A percentile compares a stretch with the other conserved stretches of the same genome.
Conservation (phyloP, 169 alveolate genomes). For the Plasmodium fragile region DNA sequence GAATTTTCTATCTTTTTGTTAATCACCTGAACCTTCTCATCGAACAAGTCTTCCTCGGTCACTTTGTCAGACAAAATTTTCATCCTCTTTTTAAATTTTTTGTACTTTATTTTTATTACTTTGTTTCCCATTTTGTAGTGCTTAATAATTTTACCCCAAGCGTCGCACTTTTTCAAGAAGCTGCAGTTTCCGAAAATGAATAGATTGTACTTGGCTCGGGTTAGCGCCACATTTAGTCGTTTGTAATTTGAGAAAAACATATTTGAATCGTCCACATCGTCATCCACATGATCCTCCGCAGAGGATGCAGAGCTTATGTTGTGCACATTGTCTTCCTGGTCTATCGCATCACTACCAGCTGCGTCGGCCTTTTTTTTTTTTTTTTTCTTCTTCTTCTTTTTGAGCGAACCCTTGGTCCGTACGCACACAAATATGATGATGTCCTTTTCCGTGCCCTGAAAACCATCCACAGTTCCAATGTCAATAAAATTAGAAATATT, state of each 20-base stretch:
- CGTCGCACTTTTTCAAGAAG: conserved; percentile 56
- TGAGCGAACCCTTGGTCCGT: conserved; percentile 84
- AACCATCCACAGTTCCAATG: conserved; percentile 98
- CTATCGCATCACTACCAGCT: neutral
- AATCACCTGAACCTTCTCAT: conserved; percentile 25
- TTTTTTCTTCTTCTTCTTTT: conserved; percentile 35
- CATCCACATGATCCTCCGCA: conserved; percentile 15
- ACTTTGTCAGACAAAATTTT: conserved; percentile 31
- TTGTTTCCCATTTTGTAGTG: conserved; percentile 51
- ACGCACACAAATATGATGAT: conserved; percentile 95
- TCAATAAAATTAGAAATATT: conserved; percentile 86
- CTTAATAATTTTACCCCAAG: conserved; percentile 53
- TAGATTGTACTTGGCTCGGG: conserved; percentile 94
- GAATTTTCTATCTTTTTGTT: conserved; percentile 72
- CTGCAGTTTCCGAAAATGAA: conserved; percentile 89
- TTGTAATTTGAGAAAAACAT: conserved; percentile 92
- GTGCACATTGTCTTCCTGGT: neutral
- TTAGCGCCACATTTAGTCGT: conserved; percentile 96
- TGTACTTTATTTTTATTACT: conserved; percentile 44
- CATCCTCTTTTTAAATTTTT: conserved; percentile 7
- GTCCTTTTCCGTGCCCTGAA: conserved; percentile 99
- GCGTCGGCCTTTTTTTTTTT: too few relatives aligned
- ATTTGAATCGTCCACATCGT: conserved; percentile 30
- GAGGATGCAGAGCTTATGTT: conserved; percentile 1
- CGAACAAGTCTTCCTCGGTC: conserved; percentile 17